Conservation (phyloP, 2,329 filamentous ascomycete species). For the Exophiala xenobiotica region DNA sequence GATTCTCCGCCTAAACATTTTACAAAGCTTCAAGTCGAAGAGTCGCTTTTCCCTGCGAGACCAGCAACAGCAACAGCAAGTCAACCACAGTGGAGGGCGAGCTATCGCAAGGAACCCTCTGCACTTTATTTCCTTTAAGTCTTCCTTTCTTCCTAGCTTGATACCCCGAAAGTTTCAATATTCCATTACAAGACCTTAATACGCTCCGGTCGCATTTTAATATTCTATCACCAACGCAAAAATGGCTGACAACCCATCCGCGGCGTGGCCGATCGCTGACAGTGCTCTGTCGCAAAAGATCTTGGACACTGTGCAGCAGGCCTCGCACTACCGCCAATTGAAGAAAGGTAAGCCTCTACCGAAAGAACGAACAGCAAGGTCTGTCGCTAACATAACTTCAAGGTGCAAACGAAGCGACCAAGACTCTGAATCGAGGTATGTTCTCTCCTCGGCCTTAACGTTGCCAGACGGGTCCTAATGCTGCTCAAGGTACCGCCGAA, state of each 20-base stretch:
- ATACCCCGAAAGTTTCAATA: conserved; percentile 4
- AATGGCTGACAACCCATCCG: conserved; percentile 30
- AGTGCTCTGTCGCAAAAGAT: conserved; percentile 75
- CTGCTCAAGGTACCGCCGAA: too few species aligned
- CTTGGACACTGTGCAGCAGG: conserved; percentile 76
- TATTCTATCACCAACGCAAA: conserved; percentile 3
- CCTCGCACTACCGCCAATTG: conserved; percentile 60
- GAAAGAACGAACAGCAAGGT: too few species aligned
- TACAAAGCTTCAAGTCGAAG: neutral
- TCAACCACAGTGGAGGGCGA: conserved; percentile 43
- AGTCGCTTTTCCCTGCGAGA: conserved; percentile 5
- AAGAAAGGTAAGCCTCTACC: conserved; percentile 94
- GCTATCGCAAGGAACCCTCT: conserved; percentile 48
- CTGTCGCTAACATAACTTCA: too few species aligned
- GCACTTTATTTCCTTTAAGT: conserved; percentile 10
- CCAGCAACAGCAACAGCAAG: conserved; percentile 8
- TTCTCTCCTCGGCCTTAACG: too few species aligned
- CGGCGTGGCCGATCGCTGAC: conserved; percentile 62
- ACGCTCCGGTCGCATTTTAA: too few species aligned
- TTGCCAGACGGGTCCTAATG: too few species aligned
- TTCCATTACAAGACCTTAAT: too few species aligned
- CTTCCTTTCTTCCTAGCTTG: neutral
- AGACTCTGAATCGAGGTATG: conserved; percentile 87
- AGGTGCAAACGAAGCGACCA: too few species aligned
- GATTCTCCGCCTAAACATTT: conserved; percentile 19